These are phyloP conservation scores for Giardia muris DNA, from an alignment of 208 protist genomes.

Conservation along the genomic window DNA sequence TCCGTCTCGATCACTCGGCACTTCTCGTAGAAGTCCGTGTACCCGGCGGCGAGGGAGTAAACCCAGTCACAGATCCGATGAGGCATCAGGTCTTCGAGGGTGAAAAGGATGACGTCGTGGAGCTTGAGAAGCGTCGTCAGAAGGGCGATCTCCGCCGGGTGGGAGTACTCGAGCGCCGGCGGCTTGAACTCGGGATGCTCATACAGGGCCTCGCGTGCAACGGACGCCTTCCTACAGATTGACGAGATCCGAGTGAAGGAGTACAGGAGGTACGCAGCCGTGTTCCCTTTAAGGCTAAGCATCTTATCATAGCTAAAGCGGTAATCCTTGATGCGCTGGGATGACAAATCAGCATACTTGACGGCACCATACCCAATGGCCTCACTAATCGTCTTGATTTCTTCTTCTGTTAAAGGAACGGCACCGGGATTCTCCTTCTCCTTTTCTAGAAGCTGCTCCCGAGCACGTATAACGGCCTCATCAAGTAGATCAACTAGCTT, in stretches of 20 bases:
- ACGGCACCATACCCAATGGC: conserved; percentile 73
- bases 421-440: conserved; percentile 1
- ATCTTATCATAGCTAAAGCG: conserved; percentile 79
- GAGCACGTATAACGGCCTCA: conserved; percentile 62
- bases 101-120: conserved; percentile 24
- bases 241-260: conserved; percentile 78
- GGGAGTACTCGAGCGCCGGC: conserved; percentile 59
- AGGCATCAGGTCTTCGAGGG: conserved; percentile 59
- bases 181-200: conserved; percentile 23
- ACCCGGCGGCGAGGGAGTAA: conserved; percentile 68
- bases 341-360: conserved; percentile 80
- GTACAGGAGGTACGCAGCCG: conserved; percentile 82
- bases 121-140: neutral
- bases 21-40: conserved; percentile 72
- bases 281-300: conserved; percentile 79
- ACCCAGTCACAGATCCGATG: conserved; percentile 77
- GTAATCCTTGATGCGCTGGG: conserved; percentile 72
- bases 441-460: conserved; percentile 42
- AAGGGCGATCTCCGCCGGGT: conserved; percentile 48
- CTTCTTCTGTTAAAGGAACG: conserved; percentile 30
- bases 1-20: conserved; percentile 61
- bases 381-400: conserved; percentile 60
- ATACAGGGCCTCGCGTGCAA: conserved; percentile 60
- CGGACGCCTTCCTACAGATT: conserved; percentile 59
- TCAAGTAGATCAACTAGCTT: conserved; percentile 78